Evolutionary conservation across 2,329 filamentous ascomycete species (phyloP).

Genomic region (Chaetoscypha palmicola): DNA sequence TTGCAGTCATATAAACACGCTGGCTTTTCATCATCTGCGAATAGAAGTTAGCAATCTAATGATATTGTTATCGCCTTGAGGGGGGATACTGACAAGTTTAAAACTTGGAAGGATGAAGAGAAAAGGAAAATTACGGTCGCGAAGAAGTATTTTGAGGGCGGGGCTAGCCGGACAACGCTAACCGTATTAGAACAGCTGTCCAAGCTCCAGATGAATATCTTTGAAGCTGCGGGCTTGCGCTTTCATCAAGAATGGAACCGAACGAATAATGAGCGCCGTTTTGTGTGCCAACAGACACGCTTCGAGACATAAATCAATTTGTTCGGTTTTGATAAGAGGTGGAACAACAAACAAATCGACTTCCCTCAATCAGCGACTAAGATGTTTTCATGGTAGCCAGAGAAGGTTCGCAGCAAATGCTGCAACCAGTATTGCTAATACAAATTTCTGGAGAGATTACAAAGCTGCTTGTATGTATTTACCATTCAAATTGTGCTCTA

Average conservation of each 20-base stretch:
- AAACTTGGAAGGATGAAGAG: constrained; percentile 98
- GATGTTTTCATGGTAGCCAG: constrained; percentile 14
- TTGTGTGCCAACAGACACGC: constrained; percentile 10
- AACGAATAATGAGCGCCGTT: constrained; percentile 19
- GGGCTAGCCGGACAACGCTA: constrained; percentile 17
- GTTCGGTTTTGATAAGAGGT: no score
- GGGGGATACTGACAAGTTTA: constrained; percentile 69
- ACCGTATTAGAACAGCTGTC: constrained; percentile 22
- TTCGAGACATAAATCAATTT: no score
- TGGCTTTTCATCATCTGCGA: constrained; percentile 97
- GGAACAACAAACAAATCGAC: no score
- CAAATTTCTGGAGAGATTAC: constrained; percentile 24
- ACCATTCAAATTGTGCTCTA: not conserved
- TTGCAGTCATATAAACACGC: constrained; percentile 86
- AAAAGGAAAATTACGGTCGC: constrained; percentile 36
- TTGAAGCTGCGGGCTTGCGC: no score
- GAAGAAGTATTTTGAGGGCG: constrained; percentile 19
- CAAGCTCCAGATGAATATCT: no score
- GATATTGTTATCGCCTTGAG: constrained; percentile 1
- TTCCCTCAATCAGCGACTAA: no score
- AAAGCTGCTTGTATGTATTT: constrained; percentile 22
- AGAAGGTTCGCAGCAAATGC: constrained; percentile 6
- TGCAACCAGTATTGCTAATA: constrained; percentile 4
- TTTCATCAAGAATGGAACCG: constrained; percentile 8
- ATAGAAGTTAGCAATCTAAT: constrained; percentile 29